Base-by-base conservation (phyloP, 1,284 basidiomycete species). In the Caloboletus firmus region DNA sequence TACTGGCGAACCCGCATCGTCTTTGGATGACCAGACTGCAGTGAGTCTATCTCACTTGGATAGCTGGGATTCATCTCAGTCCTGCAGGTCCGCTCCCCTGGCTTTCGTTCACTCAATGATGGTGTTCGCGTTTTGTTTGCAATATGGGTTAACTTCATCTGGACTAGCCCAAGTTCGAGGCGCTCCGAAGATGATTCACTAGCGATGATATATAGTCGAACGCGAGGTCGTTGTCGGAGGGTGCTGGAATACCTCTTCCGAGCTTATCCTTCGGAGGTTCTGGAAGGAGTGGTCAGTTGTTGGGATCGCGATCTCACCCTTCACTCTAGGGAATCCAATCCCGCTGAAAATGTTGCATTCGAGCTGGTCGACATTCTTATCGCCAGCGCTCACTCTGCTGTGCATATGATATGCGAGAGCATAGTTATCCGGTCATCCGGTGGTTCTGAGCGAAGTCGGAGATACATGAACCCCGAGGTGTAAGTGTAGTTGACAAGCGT, bases 391-490 rank as follows among this genome's bases (percentile, higher is more conserved):
- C 93, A 95, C 65, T 91, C 84, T 58, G 86, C 92, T 2, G 93
- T 98, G 1, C 88, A 94, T 57, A 91, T 95, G 79, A 75, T 95
- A 18, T 95, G 91, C 67, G 95, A 98, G 68, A 87, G 87, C 61
- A 88, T 93, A 48, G 76, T 78, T 36, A 71, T 74, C 59, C 80
- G 88, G 22, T 74, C 81, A 24, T 72, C 81, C 13, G 74, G 77
- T 9, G 66, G 76, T 5, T 72, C 81, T 12, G 85, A 91, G 53
- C 79, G 79, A 63, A 75, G 69, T 57, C 80, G 79, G 68, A 83
- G 77, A 63, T 77, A 80, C n/a, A 71, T 84, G 5, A 86, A 87
- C 58, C 78, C 83, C 7, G 82, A 84, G 52, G 68, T 91, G 91
- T 92, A 58, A 63, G 84, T 72, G 11, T 43, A 46, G 32, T 42